Evolutionary conservation across 345 rosid genomes (phyloP), one percentile per base, ranked within the genome.

Genomic region (Hevea brasiliensis): DNA sequence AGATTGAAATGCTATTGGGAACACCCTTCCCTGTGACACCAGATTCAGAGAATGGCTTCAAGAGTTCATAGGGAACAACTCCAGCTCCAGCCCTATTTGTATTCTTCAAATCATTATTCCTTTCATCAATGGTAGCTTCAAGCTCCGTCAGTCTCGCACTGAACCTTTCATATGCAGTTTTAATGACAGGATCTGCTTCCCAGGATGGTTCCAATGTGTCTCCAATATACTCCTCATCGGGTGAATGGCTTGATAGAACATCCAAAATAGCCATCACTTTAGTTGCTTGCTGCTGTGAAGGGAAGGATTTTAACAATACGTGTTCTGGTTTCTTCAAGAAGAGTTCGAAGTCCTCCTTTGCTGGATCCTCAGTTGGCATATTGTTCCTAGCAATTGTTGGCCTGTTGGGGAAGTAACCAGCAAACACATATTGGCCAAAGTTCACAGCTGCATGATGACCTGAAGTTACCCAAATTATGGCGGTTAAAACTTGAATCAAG

Each of bases 191-290:
- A 45, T 84, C 78, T 26, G 68, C 81, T 1, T 17, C 58, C 86
- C 88, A 87, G 0, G 82, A 54, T 10, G 75, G 54, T 45, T 84
- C 85, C 29, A 67, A 41, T n/a, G 51, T 40, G 32, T 83, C 65
- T 4, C 90, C 90, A 0, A 87, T 9, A 70, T 87, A 87, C 71
- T 83, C 90, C 79, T 87, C 90, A 35, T 87, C 88, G 0, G 83
- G 81, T 3, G 87, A 83, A 80, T 85, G 88, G 37, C 37, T 32
- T 32, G 37, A 32, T 32, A 32, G 37, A 60, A 83, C 80, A 58
- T 81, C 85, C 32, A 83, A 58, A 37, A 87, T 29, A 10, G 83
- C 83, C 86, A 83, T 32, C 37, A 32, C 37, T 32, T 32, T 32
- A 21, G 45, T 55, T 32, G 73, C 73, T 26, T 69, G 73, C 11